Percentiles rank a stretch among this genome's conserved stretches.
These are phyloP conservation scores for Penicillium sp. DNA, from an alignment of 2,329 filamentous ascomycete species.

Conservation along the genomic window DNA sequence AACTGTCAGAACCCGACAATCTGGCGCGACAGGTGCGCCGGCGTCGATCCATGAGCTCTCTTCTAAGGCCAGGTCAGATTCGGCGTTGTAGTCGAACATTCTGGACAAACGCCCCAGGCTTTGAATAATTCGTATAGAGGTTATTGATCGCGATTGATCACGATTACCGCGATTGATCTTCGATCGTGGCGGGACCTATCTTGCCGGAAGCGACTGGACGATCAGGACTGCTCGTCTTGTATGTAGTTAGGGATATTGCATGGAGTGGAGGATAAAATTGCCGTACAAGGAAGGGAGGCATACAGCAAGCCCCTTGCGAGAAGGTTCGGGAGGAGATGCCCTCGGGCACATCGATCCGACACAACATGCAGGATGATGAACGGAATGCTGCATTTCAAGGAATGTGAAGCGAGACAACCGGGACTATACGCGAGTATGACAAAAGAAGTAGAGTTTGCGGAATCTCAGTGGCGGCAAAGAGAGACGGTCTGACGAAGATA, in stretches of 20 bases:
- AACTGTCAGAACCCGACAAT: slow-evolving; percentile 31
- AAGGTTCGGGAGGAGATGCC: background rate
- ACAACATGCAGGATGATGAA: slow-evolving; percentile 8
- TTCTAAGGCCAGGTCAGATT: background rate
- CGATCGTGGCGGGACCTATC: background rate
- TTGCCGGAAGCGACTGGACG: background rate
- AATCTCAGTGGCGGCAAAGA: background rate
- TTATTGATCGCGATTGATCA: slow-evolving; percentile 2
- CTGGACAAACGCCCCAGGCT: slow-evolving; percentile 13
- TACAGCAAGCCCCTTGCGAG: background rate
- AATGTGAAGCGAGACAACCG: slow-evolving; percentile 10
- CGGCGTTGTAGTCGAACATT: slow-evolving; percentile 4
- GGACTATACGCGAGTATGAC: background rate
- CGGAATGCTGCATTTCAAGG: slow-evolving; percentile 10
- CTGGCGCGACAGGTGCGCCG: slow-evolving; percentile 25
- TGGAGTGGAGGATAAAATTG: background rate
- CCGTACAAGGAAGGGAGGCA: background rate
- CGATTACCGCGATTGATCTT: slow-evolving; percentile 5
- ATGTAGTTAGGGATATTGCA: background rate
- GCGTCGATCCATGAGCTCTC: slow-evolving; percentile 20
- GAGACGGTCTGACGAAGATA: slow-evolving; percentile 2
- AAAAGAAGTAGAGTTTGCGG: slow-evolving; percentile 1
- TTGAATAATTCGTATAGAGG: background rate
- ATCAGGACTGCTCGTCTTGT: background rate
- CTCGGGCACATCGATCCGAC: background rate